Base-by-base conservation (phyloP, 1,139 yeast genomes). In the Eremothecium gossypii region DNA sequence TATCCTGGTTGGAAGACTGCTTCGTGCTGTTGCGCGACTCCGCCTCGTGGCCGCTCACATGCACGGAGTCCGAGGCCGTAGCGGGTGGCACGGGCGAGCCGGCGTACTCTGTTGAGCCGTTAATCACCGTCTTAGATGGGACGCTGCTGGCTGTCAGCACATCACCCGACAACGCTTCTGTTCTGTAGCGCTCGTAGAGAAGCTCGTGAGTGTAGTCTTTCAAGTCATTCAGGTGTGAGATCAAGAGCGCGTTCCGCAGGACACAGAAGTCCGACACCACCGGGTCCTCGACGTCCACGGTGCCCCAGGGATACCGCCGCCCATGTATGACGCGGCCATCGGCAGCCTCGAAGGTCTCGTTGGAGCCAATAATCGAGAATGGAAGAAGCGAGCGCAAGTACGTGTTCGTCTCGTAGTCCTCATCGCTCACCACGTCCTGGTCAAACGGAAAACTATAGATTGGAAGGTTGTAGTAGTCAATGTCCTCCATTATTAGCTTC, bases 291-390 rank as follows among this genome's bases (percentile, higher is more conserved):
- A 89, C 85, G 59, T 89, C 94, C 39, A 91, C 79, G 42, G 77
- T 64, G 1, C 97, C 97, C 97, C 98, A 91, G 13, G 96, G 96
- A 60, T 89, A 91, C 61, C 79, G 76, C 62, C 98, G 76, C 7
- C 86, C 96, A 49, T 89, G 77, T 36, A 83, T 73, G 38, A 71
- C 61, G 47, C 73, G 70, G 8, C 89, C 91, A 14, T 78, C 71
- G 9, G 57, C 62, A 10, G 73, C 63, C 53, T 81, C 87, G 43
- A 66, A 68, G 30, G 70, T 70, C 29, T 74, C 76, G 49, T 76
- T 77, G 2, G 94, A 81, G 6, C 95, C 83, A 52, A 89, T 81
- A 31, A 89, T 72, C 1, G 96, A 91, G 68, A 91, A 91, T 23
- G 98, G 98, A 49, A 86, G 73, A 53, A 81, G 67, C 27, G 76